Base-by-base conservation (phyloP, 768 basidiomycete genomes). In the Gymnopilus dilepis region DNA sequence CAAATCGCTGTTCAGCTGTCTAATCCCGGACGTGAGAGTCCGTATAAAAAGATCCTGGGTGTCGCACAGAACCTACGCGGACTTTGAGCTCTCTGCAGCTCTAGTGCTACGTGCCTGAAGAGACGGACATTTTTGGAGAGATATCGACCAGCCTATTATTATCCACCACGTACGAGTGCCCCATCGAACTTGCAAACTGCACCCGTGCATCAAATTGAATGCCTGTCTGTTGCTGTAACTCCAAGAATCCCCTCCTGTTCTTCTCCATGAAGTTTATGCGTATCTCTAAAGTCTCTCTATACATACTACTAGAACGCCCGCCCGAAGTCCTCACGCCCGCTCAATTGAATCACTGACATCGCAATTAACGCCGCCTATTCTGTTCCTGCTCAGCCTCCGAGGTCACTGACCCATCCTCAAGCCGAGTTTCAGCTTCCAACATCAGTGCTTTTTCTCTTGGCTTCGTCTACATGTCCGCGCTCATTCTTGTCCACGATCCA, bases 41-140 rank as follows among this genome's bases (percentile, higher is more conserved):
- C 51, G 58, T 47, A 47, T 40, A 34, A 59, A 59, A 58, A 24
- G 33, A 22, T n/a, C n/a, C 33, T 9, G 7, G 12, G 43, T 38
- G 47, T 60, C 51, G 37, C 47, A 61, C 41, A 56, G 34, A 56
- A 56, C 40, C 33, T 54, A 58, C 61, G 56, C 62, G 62, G 62
- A 59, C 62, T 63, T 63, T 63, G 62, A 58, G 57, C 58, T 55
- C 52, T 47, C 55, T 38, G 48, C 41, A 54, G 42, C 54, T 41
- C 37, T 41, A 19, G 13, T 33, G 19, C 38, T 37, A n/a, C 47
- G 62, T 63, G 58, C 62, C 62, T 63, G 62, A 48, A 41, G 21
- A 48, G 43, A 26, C 37, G 15, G 41, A 51, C 43, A 47, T 58
- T 45, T 62, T 48, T 58, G 56, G 61, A 37, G 22, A 43, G 61